Evolutionary conservation across 1,139 yeast species (phyloP).

Genomic region (Pichiaceae sp.): DNA sequence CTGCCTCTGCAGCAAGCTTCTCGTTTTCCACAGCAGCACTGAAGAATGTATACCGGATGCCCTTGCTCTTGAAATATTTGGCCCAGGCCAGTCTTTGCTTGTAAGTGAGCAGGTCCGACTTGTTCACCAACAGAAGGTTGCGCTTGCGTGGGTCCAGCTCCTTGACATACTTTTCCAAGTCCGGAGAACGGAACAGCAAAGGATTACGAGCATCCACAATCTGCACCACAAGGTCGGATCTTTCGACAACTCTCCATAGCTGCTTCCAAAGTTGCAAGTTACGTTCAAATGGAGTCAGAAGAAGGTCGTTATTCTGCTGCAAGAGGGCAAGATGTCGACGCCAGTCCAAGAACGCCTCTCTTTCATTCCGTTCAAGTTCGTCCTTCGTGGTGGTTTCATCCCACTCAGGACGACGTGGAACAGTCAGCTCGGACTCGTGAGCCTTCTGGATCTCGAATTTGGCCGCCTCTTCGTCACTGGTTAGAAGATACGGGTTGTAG

Average conservation of each 20-base stretch:
- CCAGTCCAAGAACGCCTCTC: constrained; percentile 89
- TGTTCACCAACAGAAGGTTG: constrained; percentile 80
- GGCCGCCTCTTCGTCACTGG: constrained; percentile 58
- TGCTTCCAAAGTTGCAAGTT: constrained; percentile 98
- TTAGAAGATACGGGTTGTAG: constrained; percentile 42
- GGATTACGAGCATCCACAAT: constrained; percentile 98
- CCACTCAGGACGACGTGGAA: constrained; percentile 95
- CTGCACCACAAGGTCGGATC: constrained; percentile 90
- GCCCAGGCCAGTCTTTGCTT: constrained; percentile 86
- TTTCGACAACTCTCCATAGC: constrained; percentile 95
- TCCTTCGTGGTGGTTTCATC: constrained; percentile 56
- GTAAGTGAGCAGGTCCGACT: constrained; percentile 79
- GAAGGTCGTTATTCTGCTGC: constrained; percentile 73
- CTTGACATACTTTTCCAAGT: constrained; percentile 75
- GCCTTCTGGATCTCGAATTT: constrained; percentile 61
- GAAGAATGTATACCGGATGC: constrained; percentile 84
- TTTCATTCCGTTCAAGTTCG: constrained; percentile 82
- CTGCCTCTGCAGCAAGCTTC: constrained; percentile 50
- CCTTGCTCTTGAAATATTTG: constrained; percentile 55
- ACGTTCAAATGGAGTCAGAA: constrained; percentile 94
- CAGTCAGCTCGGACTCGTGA: constrained; percentile 75
- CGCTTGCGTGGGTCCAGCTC: constrained; percentile 64
- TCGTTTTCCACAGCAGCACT: constrained; percentile 84
- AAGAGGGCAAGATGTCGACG: constrained; percentile 79
- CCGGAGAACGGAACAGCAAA: constrained; percentile 78